These are phyloP conservation scores for Erigeron canadensis DNA, from an alignment of 129 eudicot species.

Conservation along the genomic window DNA sequence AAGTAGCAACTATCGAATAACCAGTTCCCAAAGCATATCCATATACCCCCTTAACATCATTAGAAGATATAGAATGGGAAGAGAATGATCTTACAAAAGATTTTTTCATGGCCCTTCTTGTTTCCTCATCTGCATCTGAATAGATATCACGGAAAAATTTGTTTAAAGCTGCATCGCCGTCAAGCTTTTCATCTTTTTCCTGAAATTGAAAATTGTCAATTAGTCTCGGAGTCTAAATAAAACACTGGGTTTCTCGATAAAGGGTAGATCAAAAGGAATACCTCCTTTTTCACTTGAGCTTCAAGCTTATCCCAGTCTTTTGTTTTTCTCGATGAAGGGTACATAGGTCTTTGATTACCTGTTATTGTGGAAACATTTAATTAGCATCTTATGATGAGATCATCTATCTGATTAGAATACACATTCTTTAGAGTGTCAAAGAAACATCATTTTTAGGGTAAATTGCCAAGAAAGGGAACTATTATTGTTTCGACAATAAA, in stretches of 20 bases:
- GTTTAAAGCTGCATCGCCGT: slow-evolving; percentile 98
- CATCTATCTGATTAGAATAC: neutral
- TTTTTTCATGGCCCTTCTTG: slow-evolving; percentile 93
- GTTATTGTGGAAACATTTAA: slow-evolving; percentile 10
- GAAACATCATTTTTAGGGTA: too few species aligned
- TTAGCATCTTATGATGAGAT: slow-evolving; percentile 18
- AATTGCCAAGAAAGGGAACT: too few species aligned
- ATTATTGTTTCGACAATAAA: too few species aligned
- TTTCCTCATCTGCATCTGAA: slow-evolving; percentile 84
- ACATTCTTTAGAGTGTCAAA: too few species aligned
- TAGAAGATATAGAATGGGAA: neutral
- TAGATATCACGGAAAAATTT: slow-evolving; percentile 87
- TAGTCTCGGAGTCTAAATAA: neutral
- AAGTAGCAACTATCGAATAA: neutral
- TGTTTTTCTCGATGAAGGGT: slow-evolving; percentile 79
- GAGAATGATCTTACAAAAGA: slow-evolving; percentile 68
- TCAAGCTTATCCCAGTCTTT: slow-evolving; percentile 96
- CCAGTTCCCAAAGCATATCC: neutral
- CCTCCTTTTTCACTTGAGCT: slow-evolving; percentile 95
- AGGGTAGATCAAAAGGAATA: slow-evolving; percentile 19
- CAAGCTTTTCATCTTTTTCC: slow-evolving; percentile 97
- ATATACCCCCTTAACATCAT: neutral
- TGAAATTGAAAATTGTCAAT: slow-evolving; percentile 28
- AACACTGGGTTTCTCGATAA: neutral
- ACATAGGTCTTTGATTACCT: slow-evolving; percentile 60